Base-by-base conservation (phyloP, 371 early-diverging fungal genomes). In the Rhizomucor pusillus region DNA sequence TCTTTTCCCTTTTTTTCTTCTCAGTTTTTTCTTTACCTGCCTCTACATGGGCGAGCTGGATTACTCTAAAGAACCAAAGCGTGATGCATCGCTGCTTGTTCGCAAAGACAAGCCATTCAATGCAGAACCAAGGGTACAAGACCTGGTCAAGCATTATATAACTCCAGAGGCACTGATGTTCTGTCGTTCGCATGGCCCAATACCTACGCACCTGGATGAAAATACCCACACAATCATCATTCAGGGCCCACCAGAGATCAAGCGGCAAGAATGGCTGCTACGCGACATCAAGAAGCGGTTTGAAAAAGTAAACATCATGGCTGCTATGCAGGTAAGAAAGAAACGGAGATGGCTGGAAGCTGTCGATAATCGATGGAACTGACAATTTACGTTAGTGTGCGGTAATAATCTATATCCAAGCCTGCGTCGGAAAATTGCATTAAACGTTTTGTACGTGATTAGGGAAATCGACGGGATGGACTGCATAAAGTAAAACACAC, bases 141-240 rank as follows among this genome's bases (percentile, higher is more conserved):
- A 78, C 35, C 67, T 84, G 14, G 69, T 84, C 13, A 67, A 80
- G 41, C 64, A 75, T 23, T 69, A 70, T 57, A 70, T 84, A 40
- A 84, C 84, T n/a, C 81, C 84, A 1, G 69, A 64, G 24, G 63
- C 67, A 9, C 54, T 73, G 24, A 77, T 81, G 44, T 84, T 84
- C 52, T 75, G 79, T 50, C 90, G 95, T 18, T 91, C 91, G 60
- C 95, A 94, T 66, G 87, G 92, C 1, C 91, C 93, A 14, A 87
- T 93, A 18, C 95, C 95, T 20, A 66, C 81, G 44, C 66, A 91
- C n/a, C 37, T 55, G 13, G 29, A 47, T 25, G 67, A 81, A 20
- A 71, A 73, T 10, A 45, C 68, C 1, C 81, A 84, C 56, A 36
- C 45, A 10, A 57, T 84, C 43, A 60, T 65, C 3, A 55, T 87